Conservation (phyloP, 2,329 filamentous ascomycete genomes). For the Curvularia verruculosa region DNA sequence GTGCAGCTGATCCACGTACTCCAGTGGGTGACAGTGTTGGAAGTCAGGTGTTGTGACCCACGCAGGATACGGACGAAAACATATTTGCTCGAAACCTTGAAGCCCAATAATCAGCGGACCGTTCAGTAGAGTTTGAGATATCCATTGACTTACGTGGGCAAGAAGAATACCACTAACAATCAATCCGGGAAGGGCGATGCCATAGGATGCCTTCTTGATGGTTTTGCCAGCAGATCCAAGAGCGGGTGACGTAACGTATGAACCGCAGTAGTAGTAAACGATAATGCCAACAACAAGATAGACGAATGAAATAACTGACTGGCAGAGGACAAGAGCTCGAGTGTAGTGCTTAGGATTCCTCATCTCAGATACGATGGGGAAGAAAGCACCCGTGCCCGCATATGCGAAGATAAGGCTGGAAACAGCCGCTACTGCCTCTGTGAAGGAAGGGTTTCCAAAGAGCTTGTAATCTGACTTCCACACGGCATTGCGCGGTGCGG, state of each 20-base stretch:
- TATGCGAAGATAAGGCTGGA: constrained; percentile 8
- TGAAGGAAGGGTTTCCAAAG: constrained; percentile 12
- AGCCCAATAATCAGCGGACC: no score
- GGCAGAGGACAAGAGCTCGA: constrained; percentile 66
- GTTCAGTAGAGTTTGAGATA: no score
- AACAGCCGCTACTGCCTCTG: constrained; percentile 13
- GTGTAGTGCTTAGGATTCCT: constrained; percentile 63
- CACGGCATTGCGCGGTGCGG: constrained; percentile 20
- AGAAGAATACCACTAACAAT: constrained; percentile 9
- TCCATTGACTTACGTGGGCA: no score
- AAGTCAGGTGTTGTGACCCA: constrained; percentile 66
- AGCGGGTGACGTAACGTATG: constrained; percentile 65
- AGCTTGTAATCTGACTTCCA: constrained; percentile 12
- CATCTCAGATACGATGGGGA: constrained; percentile 68
- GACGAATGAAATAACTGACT: constrained; percentile 60
- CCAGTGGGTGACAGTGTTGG: constrained; percentile 12
- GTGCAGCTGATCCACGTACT: constrained; percentile 11
- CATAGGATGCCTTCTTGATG: constrained; percentile 64
- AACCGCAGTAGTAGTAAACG: constrained; percentile 69
- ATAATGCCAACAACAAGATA: constrained; percentile 71
- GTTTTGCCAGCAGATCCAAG: constrained; percentile 63
- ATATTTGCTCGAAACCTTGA: constrained; percentile 12
- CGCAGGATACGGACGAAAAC: constrained; percentile 69
- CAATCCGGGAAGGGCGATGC: constrained; percentile 38
- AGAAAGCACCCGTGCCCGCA: constrained; percentile 20